Base-by-base conservation (phyloP, 257 asterid genomes). In the Primulina tabacum region DNA sequence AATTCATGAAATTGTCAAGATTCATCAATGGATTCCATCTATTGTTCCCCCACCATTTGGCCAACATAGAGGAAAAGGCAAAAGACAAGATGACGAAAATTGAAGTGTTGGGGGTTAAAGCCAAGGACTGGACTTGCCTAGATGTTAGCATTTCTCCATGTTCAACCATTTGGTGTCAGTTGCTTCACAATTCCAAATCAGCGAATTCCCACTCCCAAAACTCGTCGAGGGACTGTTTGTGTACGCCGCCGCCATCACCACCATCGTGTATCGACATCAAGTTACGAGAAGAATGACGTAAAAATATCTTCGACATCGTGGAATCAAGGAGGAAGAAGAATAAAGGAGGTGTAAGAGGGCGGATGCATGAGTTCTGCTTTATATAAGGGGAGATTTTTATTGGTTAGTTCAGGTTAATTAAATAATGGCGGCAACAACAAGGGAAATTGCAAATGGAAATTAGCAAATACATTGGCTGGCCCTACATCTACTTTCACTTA, bases 51-150 rank as follows among this genome's bases (percentile, higher is more conserved):
- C 55, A 47, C 18, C 55, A 47, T 43, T 43, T 43, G 53, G 14
- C n/a, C n/a, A 43, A 43, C 53, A 14, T 47, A 47, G 55, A 9
- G 4, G 55, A 47, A 47, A 47, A n/a, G 55, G 18, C 14, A 47
- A 14, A 0, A 33, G 37, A 33, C 37, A n/a, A 43, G 2, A 10
- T 47, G 7, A n/a, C n/a, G n/a, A 47, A 40, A 47, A 12, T 47
- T 47, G 55, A 47, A 47, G 55, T 47, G 55, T 47, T 4, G n/a
- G 55, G 55, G 55, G 55, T 12, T 47, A 14, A 24, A 47, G 55
- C 55, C 55, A 47, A 47, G 55, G 55, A 47, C 55, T 47, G 55
- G 55, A 47, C 55, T 47, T 47, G 55, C 55, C 55, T 47, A 47
- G 18, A 14, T 43, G 52, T 11, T 38, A 38, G 50, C 53, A 43